These are phyloP conservation scores for Rhizoclosmatium sp. DNA, from an alignment of 192 early-diverging fungal genomes.

Conservation along the genomic window DNA sequence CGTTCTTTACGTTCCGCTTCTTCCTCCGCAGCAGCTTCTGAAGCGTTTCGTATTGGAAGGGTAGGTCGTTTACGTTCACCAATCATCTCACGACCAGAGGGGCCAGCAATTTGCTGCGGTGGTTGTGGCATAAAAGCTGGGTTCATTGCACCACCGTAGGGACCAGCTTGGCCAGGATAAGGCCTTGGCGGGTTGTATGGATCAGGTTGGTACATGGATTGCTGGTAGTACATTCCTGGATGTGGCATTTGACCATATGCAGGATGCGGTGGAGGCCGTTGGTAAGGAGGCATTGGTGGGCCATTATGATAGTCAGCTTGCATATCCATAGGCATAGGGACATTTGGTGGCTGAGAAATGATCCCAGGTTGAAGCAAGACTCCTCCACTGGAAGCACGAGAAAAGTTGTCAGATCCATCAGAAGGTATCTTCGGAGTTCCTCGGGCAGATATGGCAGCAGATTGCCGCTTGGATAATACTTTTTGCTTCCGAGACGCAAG, in stretches of 20 bases:
- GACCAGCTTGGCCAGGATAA: neutral
- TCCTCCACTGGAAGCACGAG: conserved; percentile 34
- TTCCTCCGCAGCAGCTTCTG: conserved; percentile 32
- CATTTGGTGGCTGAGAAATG: neutral
- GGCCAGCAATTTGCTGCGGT: neutral
- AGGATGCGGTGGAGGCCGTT: neutral
- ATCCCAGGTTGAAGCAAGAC: conserved; percentile 3
- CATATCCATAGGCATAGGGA: neutral
- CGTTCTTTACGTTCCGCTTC: conserved; percentile 38
- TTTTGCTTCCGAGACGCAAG: conserved; percentile 29
- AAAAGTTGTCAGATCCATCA: conserved; percentile 25
- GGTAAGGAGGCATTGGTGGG: neutral
- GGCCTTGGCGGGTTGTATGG: neutral
- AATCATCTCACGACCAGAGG: conserved; percentile 25
- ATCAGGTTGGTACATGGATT: neutral
- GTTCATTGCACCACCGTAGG: neutral
- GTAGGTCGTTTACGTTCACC: conserved; percentile 33
- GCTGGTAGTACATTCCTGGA: conserved; percentile 9
- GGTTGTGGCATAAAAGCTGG: neutral
- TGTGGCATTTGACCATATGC: neutral
- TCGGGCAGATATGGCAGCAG: conserved; percentile 17
- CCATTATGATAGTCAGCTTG: neutral
- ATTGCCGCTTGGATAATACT: conserved; percentile 17
- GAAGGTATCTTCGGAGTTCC: neutral
- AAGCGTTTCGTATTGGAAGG: conserved; percentile 11